Conservation (phyloP, 2,329 filamentous ascomycete genomes). For the Aureobasidium uvarum region DNA sequence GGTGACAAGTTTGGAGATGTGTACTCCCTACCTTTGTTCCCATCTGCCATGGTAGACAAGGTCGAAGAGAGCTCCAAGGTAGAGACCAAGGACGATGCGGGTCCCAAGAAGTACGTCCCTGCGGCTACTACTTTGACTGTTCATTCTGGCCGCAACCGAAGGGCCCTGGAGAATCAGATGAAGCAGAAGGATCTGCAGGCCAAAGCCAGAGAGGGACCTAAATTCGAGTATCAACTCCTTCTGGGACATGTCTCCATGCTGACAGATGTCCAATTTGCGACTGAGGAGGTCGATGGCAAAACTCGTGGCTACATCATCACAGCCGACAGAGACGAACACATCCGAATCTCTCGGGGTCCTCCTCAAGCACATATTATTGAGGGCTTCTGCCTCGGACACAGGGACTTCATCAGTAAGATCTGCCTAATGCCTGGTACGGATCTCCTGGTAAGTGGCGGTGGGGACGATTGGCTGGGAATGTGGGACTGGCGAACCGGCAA, state of each 20-base stretch:
- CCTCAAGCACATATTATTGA: constrained; percentile 89
- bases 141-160: constrained; percentile 60
- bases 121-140: constrained; percentile 59
- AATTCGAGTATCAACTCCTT: constrained; percentile 73
- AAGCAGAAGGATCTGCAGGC: constrained; percentile 45
- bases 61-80: constrained; percentile 30
- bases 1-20: constrained; percentile 98
- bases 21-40: constrained; percentile 75
- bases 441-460: constrained; percentile 81
- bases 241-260: constrained; percentile 96
- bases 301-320: constrained; percentile 62
- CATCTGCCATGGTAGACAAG: constrained; percentile 35
- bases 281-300: constrained; percentile 47
- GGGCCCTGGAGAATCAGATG: constrained; percentile 57
- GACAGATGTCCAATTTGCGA: constrained; percentile 65
- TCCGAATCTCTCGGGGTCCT: constrained; percentile 77
- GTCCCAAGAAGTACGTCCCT: constrained; percentile 47
- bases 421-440: constrained; percentile 60
- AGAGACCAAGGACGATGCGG: constrained; percentile 30
- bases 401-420: constrained; percentile 76
- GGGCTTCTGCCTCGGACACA: constrained; percentile 83
- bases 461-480: constrained; percentile 72
- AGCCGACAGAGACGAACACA: constrained; percentile 74
- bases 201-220: constrained; percentile 48
- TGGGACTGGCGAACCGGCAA: constrained; percentile 73